Conservation (phyloP, 1,139 yeast genomes). For the Nakaseomyces delphensis region DNA sequence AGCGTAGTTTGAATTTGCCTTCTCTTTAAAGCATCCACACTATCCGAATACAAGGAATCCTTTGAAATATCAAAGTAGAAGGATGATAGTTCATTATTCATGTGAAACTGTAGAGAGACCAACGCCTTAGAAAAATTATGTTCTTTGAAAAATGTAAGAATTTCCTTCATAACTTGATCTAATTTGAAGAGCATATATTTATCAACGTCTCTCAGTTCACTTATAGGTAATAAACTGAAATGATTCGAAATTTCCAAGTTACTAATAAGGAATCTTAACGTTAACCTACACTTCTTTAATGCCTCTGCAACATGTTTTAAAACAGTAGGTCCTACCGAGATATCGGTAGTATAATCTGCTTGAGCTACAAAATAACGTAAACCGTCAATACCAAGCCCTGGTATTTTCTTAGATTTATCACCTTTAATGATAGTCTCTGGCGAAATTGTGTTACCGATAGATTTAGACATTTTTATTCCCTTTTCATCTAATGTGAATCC, state of each 20-base stretch:
- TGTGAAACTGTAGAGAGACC: conserved; percentile 57
- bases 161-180: conserved; percentile 38
- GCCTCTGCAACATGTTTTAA: conserved; percentile 70
- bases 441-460: conserved; percentile 70
- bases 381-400: conserved; percentile 86
- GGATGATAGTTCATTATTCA: conserved; percentile 70
- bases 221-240: conserved; percentile 26
- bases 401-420: conserved; percentile 44
- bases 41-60: conserved; percentile 75
- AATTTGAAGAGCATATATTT: conserved; percentile 52
- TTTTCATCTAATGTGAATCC: conserved; percentile 85
- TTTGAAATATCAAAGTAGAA: conserved; percentile 80
- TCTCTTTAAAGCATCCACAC: conserved; percentile 41
- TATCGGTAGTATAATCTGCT: conserved; percentile 75
- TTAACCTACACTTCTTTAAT: conserved; percentile 71
- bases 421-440: conserved; percentile 68
- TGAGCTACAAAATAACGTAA: conserved; percentile 87
- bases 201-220: conserved; percentile 50
- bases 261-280: conserved; percentile 74
- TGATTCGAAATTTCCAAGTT: conserved; percentile 38
- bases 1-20: conserved; percentile 67
- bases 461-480: conserved; percentile 89
- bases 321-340: conserved; percentile 64
- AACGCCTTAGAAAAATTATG: conserved; percentile 61
- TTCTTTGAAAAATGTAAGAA: conserved; percentile 41